Percentiles rank a stretch among this genome's conserved stretches.
Conservation (phyloP, 176 grass and related monocot species). For the Olyra latifolia region DNA sequence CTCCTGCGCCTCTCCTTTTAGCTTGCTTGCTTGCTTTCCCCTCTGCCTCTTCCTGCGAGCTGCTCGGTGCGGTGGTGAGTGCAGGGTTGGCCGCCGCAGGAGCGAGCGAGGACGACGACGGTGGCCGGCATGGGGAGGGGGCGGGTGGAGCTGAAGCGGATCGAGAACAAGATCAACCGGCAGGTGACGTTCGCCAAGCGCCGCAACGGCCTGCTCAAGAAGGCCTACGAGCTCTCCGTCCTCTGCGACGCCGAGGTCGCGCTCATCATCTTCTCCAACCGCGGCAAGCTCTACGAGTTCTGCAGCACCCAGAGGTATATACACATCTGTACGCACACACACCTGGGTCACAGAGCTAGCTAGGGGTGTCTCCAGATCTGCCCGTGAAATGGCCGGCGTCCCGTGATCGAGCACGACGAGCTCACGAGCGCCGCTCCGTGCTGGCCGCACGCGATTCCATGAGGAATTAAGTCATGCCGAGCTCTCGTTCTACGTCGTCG, state of each 20-base stretch:
- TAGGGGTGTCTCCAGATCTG: slow-evolving; percentile 5
- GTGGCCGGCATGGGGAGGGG: slow-evolving; percentile 44
- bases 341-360: too few relatives aligned
- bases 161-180: slow-evolving; percentile 80
- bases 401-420: too few relatives aligned
- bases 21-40: background rate
- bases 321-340: background rate
- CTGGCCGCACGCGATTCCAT: background rate
- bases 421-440: background rate
- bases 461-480: background rate
- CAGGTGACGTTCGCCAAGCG: slow-evolving; percentile 84
- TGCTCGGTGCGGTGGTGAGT: background rate
- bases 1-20: background rate
- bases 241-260: slow-evolving; percentile 83
- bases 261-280: slow-evolving; percentile 79
- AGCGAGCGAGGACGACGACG: background rate
- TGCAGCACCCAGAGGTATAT: slow-evolving; percentile 61
- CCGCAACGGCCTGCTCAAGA: slow-evolving; percentile 71
- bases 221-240: slow-evolving; percentile 80
- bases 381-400: background rate
- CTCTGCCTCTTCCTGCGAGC: background rate
- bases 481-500: background rate
- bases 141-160: slow-evolving; percentile 60
- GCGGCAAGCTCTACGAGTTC: slow-evolving; percentile 78
- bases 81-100: background rate